Base-by-base conservation (phyloP, 345 rosid genomes). In the Leavenworthia alabamica region DNA sequence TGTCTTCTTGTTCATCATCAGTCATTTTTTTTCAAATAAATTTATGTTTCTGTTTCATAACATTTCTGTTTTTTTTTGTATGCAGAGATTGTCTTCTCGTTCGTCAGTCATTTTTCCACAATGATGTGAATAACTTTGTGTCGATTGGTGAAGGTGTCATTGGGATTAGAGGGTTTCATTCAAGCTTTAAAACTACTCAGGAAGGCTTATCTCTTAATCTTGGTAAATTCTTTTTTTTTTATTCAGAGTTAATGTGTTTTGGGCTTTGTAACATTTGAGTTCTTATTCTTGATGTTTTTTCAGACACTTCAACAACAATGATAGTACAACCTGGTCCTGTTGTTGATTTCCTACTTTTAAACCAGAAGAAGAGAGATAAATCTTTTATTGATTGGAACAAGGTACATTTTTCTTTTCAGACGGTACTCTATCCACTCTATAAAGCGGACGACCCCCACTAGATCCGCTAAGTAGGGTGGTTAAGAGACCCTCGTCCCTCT, bases 81-180 rank as follows among this genome's bases (percentile, higher is more conserved):
- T 76, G 60, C 71, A 93, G 97, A 75, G 96, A 96, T 47, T 93
- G 99, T 75, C 89, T 65, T 31, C 77, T 73, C 22, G 77, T 73
- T 28, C 73, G 73, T 39, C 77, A 73, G 11, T 73, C 73, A 2
- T 68, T 62, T 26, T 73, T 73, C 3, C 73, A 73, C 51, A 57
- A 56, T 28, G 73, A 73, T 1, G 16, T 33, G 2, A 2, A 2
- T 1, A 73, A 73, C 29, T 62, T 41, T 43, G 36, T 54, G 13
- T 2, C 24, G 3, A 49, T 73, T 0, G 74, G 77, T 22, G 70
- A 66, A 62, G 73, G 77, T 49, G 70, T 73, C 16, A 3, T 45
- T 17, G 73, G 73, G 23, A 54, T 53, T 5, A 73, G 66, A 52
- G 77, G 77, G 16, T 73, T 50, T 39, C 77, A 73, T 32, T 56